A percentile compares a stretch with the other conserved stretches of the same genome.
These are phyloP conservation scores for Kodamaea sp. DNA, from an alignment of 1,139 yeast species.

Conservation along the genomic window DNA sequence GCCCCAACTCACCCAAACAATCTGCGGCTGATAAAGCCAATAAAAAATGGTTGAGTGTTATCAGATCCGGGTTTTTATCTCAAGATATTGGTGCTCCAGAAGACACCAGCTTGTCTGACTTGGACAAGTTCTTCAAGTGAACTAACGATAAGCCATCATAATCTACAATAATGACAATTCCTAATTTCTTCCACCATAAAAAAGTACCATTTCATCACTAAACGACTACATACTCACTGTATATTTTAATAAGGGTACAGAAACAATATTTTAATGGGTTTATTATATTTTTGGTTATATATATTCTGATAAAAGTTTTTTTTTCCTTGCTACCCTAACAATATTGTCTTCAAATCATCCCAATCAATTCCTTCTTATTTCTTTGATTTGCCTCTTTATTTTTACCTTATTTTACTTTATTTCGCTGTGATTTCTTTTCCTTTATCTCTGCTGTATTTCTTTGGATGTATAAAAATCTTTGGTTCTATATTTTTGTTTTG, in stretches of 20 bases:
- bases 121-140: constrained; percentile 59
- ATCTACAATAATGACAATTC: not conserved
- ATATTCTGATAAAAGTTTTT: not conserved
- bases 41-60: constrained; percentile 65
- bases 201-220: not conserved
- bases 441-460: too few species aligned
- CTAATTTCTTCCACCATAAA: not conserved
- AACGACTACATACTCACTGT: not conserved
- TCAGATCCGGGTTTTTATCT: constrained; percentile 68
- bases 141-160: too few species aligned
- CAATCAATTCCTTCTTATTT: not conserved
- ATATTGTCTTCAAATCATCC: not conserved
- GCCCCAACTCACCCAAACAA: constrained; percentile 22
- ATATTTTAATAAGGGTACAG: too few species aligned
- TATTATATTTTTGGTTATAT: not conserved
- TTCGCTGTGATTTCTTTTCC: too few species aligned
- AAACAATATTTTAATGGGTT: too few species aligned
- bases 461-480: too few species aligned
- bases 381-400: not conserved
- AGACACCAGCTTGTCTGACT: constrained; percentile 66
- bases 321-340: not conserved
- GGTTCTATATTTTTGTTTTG: too few species aligned
- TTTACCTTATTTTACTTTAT: constrained; percentile 1
- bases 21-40: constrained; percentile 26
- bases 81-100: constrained; percentile 79